Conservation (phyloP, 495 filamentous ascomycete species). For the Pyrenopolyporus hunteri region DNA sequence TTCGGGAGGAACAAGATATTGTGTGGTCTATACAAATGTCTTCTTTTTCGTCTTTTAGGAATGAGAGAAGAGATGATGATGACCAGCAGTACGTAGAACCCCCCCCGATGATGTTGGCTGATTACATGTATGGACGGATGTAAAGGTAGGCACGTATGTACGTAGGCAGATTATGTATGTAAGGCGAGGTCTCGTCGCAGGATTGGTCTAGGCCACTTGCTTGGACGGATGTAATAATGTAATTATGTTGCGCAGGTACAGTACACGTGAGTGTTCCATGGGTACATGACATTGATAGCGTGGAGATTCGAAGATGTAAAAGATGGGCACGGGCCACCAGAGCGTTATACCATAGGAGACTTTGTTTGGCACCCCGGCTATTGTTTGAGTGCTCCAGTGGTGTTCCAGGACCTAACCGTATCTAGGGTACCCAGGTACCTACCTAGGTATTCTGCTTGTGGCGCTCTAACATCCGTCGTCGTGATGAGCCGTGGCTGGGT, state of each 20-base stretch:
- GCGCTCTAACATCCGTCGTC: not conserved
- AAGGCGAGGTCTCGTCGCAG: no score
- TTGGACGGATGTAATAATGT: not conserved
- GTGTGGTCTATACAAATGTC: constrained; percentile 12
- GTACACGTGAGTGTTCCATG: constrained; percentile 34
- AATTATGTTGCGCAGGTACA: constrained; percentile 35
- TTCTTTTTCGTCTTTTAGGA: no score
- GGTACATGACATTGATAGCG: constrained; percentile 23
- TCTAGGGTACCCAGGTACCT: no score
- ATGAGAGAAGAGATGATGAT: not conserved
- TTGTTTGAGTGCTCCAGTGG: no score
- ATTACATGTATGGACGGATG: constrained; percentile 1
- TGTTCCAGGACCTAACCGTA: no score
- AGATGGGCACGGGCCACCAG: constrained; percentile 11
- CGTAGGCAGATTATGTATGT: no score
- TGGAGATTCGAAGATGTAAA: constrained; percentile 15
- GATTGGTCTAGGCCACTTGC: not conserved
- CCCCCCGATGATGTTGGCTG: constrained; percentile 2
- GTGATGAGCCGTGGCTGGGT: constrained; percentile 13
- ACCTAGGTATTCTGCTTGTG: no score
- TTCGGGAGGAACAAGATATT: not conserved
- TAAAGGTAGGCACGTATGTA: constrained; percentile 18
- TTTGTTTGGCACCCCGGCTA: not conserved
- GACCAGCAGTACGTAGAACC: not conserved
- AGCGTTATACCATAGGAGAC: no score